Conservation (phyloP, 306 rosid species). For the Inga leiocalycina region DNA sequence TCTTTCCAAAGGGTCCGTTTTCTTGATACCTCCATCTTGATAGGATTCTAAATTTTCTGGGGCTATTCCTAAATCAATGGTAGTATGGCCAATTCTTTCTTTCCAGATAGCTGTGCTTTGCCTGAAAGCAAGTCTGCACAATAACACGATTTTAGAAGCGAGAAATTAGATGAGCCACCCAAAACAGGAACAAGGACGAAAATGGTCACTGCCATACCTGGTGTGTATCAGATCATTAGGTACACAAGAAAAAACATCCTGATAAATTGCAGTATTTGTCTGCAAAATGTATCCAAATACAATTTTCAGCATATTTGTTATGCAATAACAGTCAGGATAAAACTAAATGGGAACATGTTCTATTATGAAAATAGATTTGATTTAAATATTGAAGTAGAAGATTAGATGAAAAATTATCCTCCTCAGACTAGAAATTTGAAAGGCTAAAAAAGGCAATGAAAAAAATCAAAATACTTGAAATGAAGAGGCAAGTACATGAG, state of each 20-base stretch:
- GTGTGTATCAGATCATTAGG: conserved; percentile 91
- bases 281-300: conserved; percentile 43
- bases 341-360: not conserved
- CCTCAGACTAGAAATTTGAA: not conserved
- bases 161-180: conserved; percentile 1
- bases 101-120: conserved; percentile 57
- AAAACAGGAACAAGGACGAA: conserved; percentile 14
- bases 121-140: conserved; percentile 57
- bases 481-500: not conserved
- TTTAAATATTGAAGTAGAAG: not conserved
- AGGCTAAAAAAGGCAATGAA: not conserved
- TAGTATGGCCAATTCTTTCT: conserved; percentile 59
- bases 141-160: not conserved
- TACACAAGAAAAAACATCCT: conserved; percentile 89
- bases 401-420: not conserved
- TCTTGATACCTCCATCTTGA: not conserved
- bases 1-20: conserved; percentile 16
- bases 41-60: conserved; percentile 20
- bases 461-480: not conserved
- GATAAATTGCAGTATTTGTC: conserved; percentile 87
- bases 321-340: not conserved
- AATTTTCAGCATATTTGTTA: conserved; percentile 25
- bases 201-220: conserved; percentile 51
- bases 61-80: conserved; percentile 42
- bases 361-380: not conserved